Percentiles rank a stretch among this genome's conserved stretches.
Evolutionary conservation across 495 filamentous ascomycete genomes (phyloP).

Genomic region (Durotheca rogersii): DNA sequence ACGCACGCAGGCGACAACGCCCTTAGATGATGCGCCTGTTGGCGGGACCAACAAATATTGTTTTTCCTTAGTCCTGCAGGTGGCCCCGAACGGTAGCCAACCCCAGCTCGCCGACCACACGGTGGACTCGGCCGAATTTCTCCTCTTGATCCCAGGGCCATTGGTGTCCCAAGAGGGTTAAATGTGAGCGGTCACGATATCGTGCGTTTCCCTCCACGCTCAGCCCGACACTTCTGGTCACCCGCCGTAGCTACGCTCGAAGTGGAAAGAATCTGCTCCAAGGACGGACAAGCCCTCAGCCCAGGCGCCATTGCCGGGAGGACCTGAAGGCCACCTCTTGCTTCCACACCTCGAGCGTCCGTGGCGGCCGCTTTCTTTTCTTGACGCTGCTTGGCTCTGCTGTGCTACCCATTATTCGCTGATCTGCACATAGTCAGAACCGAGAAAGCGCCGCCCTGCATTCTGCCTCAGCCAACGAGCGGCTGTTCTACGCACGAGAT

Average conservation of each 20-base stretch:
- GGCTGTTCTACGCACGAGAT: conserved; percentile 23
- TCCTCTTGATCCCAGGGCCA: conserved; percentile 8
- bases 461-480: conserved; percentile 28
- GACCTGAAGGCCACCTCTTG: conserved; percentile 9
- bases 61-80: conserved; percentile 15
- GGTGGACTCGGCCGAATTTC: conserved; percentile 21
- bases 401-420: conserved; percentile 6
- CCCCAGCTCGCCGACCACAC: conserved; percentile 17
- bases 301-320: conserved; percentile 10
- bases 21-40: conserved; percentile 22
- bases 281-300: conserved; percentile 10
- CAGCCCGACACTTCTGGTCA: too few species aligned
- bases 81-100: conserved; percentile 2
- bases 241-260: neutral
- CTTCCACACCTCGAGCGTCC: neutral
- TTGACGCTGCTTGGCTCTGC: conserved; percentile 7
- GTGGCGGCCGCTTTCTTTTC: neutral
- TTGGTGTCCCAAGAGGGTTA: too few species aligned
- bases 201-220: too few species aligned
- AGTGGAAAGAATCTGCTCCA: neutral
- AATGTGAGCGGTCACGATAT: too few species aligned
- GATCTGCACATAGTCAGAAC: conserved; percentile 30
- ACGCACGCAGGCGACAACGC: too few species aligned
- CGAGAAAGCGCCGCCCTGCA: conserved; percentile 40
- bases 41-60: conserved; percentile 9